A percentile compares a stretch with the other conserved stretches of the same genome.
phyloP scores from a whole-genome alignment of 352 stramenopile species.

The Phytophthora vignae region DNA sequence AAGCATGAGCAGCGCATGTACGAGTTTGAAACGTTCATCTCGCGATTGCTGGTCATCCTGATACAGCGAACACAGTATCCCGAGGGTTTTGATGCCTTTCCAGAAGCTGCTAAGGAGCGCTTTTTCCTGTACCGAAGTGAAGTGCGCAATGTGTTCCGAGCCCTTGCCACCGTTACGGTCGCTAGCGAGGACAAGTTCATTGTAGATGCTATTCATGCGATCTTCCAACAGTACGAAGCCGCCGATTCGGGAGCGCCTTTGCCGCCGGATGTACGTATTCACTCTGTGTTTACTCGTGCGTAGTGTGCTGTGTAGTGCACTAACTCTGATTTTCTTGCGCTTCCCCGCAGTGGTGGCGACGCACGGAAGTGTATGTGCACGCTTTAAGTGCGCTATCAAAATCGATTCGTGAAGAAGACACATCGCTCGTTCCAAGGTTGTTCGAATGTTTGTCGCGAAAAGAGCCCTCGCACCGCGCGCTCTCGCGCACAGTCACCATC shows the following conservation, averaged over 20 bases:
- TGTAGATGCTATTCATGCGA: slow-evolving; percentile 73
- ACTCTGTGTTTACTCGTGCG: background rate
- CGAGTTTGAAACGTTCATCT: slow-evolving; percentile 79
- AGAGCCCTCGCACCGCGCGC: slow-evolving; percentile 63
- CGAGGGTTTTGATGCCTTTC: slow-evolving; percentile 56
- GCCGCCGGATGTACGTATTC: slow-evolving; percentile 41
- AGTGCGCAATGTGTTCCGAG: slow-evolving; percentile 78
- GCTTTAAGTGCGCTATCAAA: slow-evolving; percentile 84
- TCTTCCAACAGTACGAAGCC: slow-evolving; percentile 78
- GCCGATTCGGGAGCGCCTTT: slow-evolving; percentile 52
- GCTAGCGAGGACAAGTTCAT: slow-evolving; percentile 84
- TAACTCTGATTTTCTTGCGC: slow-evolving; percentile 17
- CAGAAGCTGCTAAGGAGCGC: slow-evolving; percentile 60
- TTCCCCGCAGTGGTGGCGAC: slow-evolving; percentile 68
- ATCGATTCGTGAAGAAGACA: slow-evolving; percentile 81
- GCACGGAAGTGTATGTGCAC: slow-evolving; percentile 86
- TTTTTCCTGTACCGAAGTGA: slow-evolving; percentile 78
- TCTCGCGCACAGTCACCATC: slow-evolving; percentile 70
- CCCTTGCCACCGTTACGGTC: slow-evolving; percentile 73
- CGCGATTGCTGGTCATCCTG: slow-evolving; percentile 69
- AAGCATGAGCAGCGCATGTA: slow-evolving; percentile 79
- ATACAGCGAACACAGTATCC: slow-evolving; percentile 79
- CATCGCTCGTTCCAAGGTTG: slow-evolving; percentile 72
- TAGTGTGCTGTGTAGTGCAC: slow-evolving; percentile 2
- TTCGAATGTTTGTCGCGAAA: slow-evolving; percentile 81